Conservation (phyloP, 176 grass and related monocot species). For the Rhynchospora pubera region DNA sequence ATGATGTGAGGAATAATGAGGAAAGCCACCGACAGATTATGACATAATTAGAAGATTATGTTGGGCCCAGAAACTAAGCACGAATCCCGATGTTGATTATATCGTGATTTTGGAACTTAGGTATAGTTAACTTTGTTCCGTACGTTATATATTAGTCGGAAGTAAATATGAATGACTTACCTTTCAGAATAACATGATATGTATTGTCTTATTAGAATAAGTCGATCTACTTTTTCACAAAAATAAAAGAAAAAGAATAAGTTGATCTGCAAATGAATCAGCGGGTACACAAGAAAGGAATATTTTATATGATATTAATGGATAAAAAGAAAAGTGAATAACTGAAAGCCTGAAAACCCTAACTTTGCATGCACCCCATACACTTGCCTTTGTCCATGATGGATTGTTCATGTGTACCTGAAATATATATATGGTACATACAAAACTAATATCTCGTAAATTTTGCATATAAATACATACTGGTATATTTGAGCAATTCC, state of each 20-base stretch:
- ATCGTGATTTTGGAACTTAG: constrained; percentile 14
- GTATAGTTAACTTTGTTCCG: background rate
- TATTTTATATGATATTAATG: constrained; percentile 4
- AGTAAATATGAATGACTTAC: background rate
- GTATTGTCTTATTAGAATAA: constrained; percentile 6
- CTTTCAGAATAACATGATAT: background rate
- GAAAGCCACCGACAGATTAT: constrained; percentile 54
- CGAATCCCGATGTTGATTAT: constrained; percentile 29
- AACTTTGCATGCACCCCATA: constrained; percentile 16
- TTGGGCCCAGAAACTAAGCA: constrained; percentile 36
- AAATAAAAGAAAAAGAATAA: background rate
- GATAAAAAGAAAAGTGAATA: background rate
- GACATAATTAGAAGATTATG: constrained; percentile 33
- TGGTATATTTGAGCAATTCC: too few species aligned
- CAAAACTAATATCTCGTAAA: background rate
- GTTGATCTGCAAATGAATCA: constrained; percentile 3
- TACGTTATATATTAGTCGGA: background rate
- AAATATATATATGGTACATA: background rate
- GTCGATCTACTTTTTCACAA: too few species aligned
- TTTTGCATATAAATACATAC: too few species aligned
- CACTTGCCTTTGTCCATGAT: background rate
- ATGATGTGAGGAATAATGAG: constrained; percentile 47
- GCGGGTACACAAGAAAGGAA: constrained; percentile 16
- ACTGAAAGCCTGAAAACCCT: constrained; percentile 13
- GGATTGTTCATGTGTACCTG: background rate